Evolutionary conservation across 495 filamentous ascomycete species (phyloP).

Genomic region (Clavariopsis aquatica): DNA sequence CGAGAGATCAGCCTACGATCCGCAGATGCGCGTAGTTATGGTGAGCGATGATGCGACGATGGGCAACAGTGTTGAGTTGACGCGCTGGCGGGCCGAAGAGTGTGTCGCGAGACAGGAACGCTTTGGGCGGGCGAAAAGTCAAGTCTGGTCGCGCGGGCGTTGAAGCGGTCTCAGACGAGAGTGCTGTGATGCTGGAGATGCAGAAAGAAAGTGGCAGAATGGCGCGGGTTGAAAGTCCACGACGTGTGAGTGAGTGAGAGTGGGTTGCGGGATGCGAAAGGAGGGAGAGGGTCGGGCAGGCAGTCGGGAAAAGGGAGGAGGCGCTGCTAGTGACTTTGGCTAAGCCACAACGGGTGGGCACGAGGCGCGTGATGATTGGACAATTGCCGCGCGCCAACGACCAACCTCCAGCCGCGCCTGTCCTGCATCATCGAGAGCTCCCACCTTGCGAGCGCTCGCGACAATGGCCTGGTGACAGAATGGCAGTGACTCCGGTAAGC

Average conservation of each 20-base stretch:
- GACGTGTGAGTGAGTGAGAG: background rate
- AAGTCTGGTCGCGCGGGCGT: background rate
- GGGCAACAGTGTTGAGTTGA: slow-evolving; percentile 1
- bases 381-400: background rate
- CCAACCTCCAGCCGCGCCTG: background rate
- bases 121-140: background rate
- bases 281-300: background rate
- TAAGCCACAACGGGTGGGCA: background rate
- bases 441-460: slow-evolving; percentile 6
- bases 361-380: background rate
- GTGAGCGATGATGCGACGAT: slow-evolving; percentile 3
- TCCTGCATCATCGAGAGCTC: slow-evolving; percentile 12
- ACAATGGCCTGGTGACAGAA: slow-evolving; percentile 1
- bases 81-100: background rate
- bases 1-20: background rate
- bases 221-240: background rate
- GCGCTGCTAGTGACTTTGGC: background rate
- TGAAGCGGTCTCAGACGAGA: background rate
- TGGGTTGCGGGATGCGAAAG: slow-evolving; percentile 2
- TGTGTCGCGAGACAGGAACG: slow-evolving; percentile 1
- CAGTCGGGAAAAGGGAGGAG: background rate
- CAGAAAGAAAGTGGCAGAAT: background rate
- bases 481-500: slow-evolving; percentile 43
- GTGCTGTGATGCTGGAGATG: background rate
- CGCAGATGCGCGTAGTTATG: slow-evolving; percentile 1